Base-by-base conservation (phyloP, 495 filamentous ascomycete species). In the Baudoinia panamericana region DNA sequence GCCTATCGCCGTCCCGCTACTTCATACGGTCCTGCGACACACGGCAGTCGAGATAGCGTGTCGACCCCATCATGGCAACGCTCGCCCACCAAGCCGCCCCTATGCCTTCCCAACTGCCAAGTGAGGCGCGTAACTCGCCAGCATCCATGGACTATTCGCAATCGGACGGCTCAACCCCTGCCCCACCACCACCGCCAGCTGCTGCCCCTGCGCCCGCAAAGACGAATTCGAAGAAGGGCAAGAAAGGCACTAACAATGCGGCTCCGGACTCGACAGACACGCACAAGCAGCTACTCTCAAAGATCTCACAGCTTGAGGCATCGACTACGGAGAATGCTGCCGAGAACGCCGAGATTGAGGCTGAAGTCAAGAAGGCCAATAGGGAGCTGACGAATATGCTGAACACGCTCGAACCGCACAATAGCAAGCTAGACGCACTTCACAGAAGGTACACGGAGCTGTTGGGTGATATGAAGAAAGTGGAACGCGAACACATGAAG, bases 261-360 rank as follows among this genome's bases (percentile, higher is more conserved):
- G 54, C 54, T 27, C 43, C 80, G 22, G 86, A 93, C 58, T 78
- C 82, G 27, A 80, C 70, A 50, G 85, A 95, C 52, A 82, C 84
- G 9, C 82, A 80, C 27, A 94, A 95, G 63, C 70, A 93, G 41
- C 71, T 97, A 34, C 80, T 84, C 20, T 84, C 85, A 21, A 86
- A 88, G 60, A 95, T 97, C 50, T 88, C 86, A 18, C 92, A 96
- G 66, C 63, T 97, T 48, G 90, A 97, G 60, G 77, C 80, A 26
- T 85, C 94, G 68, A 78, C 79, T 36, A 85, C 85, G 17, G 83
- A 83, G 38, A 87, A 95, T 50, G 93, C 90, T 63, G 87, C 95
- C 46, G 83, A 95, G 60, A 86, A 94, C 58, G 76, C 75, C 42
- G 90, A 95, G 66, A 95, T 97, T 59, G 80, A 82, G 54, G 75